Conservation (phyloP, 2,329 filamentous ascomycete species). For the Colletotrichum nymphaeae region DNA sequence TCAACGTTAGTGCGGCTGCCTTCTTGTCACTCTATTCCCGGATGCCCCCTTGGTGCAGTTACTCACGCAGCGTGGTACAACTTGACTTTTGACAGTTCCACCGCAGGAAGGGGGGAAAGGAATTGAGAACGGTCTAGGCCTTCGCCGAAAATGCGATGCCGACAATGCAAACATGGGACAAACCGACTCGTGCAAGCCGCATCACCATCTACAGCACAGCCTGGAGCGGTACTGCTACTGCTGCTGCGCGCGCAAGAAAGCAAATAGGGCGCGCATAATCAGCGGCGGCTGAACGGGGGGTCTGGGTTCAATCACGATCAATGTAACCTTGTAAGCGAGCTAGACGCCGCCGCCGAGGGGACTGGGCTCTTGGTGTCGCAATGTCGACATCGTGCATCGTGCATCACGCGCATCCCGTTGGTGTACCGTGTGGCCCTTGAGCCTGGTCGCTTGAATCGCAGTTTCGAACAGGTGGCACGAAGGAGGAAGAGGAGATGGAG, state of each 20-base stretch:
- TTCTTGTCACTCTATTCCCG: neutral
- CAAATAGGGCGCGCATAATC: neutral
- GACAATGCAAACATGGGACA: neutral
- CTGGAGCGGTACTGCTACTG: neutral
- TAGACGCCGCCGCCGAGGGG: constrained; percentile 13
- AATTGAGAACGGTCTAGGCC: neutral
- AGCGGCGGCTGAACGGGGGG: constrained; percentile 14
- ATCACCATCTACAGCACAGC: neutral
- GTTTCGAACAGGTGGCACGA: neutral
- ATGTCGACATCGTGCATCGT: constrained; percentile 9
- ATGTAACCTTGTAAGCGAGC: constrained; percentile 26
- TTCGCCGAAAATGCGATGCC: neutral
- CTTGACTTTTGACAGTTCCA: neutral
- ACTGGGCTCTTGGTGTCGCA: neutral
- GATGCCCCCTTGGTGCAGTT: neutral
- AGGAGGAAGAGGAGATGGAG: neutral
- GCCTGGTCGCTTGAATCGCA: neutral
- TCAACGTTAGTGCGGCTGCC: neutral
- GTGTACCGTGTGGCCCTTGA: neutral
- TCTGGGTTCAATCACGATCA: neutral
- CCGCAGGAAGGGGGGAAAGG: neutral
- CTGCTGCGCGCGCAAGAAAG: neutral
- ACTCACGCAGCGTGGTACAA: neutral
- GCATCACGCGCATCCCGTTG: neutral
- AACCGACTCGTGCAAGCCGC: neutral